These are phyloP conservation scores for Diaporthe ampelina DNA, from an alignment of 2,329 filamentous ascomycete genomes.

Conservation along the genomic window DNA sequence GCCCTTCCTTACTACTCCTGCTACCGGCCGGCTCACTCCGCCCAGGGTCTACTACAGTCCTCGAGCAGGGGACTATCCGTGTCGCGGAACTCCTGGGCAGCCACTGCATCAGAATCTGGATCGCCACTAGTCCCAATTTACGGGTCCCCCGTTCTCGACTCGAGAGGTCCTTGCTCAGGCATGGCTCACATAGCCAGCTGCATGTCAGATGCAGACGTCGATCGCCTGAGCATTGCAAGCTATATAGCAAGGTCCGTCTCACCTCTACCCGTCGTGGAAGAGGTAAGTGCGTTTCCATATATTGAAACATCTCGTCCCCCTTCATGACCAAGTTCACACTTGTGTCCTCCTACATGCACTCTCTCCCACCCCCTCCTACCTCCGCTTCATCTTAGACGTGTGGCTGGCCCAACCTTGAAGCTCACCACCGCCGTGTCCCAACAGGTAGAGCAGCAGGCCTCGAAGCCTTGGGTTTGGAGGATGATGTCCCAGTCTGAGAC, in stretches of 20 bases:
- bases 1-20: constrained; percentile 14
- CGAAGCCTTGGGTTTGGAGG: constrained; percentile 69
- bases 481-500: constrained; percentile 71
- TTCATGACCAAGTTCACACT: constrained; percentile 8
- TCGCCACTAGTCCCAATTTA: constrained; percentile 36
- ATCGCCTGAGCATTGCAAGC: constrained; percentile 54
- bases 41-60: constrained; percentile 29
- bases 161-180: constrained; percentile 46
- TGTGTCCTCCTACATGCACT: constrained; percentile 5
- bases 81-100: constrained; percentile 34
- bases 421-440: constrained; percentile 33
- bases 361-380: background rate
- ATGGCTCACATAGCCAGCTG: constrained; percentile 76
- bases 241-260: constrained; percentile 67
- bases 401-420: constrained; percentile 34
- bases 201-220: constrained; percentile 64
- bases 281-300: constrained; percentile 55
- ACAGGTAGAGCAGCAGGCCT: constrained; percentile 48
- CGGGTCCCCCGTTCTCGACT: constrained; percentile 26
- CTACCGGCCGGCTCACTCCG: constrained; percentile 36
- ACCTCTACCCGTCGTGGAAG: constrained; percentile 57
- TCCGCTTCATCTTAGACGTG: constrained; percentile 42
- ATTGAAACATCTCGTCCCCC: constrained; percentile 47
- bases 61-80: constrained; percentile 41
- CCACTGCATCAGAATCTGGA: constrained; percentile 40